Percentiles rank a stretch among this genome's conserved stretches.
phyloP scores from a whole-genome alignment of 768 basidiomycete species.

The Udeniomyces megalosporus region DNA sequence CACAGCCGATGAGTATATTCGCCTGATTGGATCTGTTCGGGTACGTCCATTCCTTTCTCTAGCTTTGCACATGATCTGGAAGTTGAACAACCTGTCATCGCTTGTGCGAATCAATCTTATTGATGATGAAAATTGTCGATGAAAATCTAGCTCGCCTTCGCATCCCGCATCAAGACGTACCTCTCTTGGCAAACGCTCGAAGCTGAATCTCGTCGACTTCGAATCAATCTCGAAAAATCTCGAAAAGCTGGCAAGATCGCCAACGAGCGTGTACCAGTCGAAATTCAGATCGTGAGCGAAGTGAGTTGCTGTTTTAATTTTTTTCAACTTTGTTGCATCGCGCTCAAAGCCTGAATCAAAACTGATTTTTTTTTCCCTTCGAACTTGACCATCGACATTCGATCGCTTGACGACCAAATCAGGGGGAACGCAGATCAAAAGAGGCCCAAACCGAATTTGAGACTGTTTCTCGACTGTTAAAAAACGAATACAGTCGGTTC shows the following conservation, averaged over 20 bases:
- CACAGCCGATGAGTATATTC: conserved; percentile 80
- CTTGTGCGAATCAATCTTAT: no score
- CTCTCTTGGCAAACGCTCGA: conserved; percentile 68
- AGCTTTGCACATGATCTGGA: neutral
- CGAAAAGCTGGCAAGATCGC: conserved; percentile 58
- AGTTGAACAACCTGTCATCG: no score
- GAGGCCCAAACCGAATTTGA: conserved; percentile 83
- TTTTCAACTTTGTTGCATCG: neutral
- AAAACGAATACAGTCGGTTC: conserved; percentile 74
- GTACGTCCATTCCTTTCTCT: conserved; percentile 35
- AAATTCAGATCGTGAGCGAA: conserved; percentile 67
- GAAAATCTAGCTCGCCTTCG: conserved; percentile 72
- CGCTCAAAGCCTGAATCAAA: neutral
- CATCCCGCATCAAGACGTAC: conserved; percentile 67
- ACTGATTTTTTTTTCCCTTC: neutral
- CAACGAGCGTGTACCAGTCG: conserved; percentile 51
- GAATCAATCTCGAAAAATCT: conserved; percentile 63
- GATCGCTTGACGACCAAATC: neutral
- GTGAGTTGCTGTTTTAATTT: conserved; percentile 31
- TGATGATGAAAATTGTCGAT: no score
- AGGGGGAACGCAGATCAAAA: conserved; percentile 72
- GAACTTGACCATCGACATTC: neutral
- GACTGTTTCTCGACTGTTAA: conserved; percentile 68
- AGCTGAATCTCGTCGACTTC: conserved; percentile 51
- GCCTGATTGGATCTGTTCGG: conserved; percentile 71